A percentile compares a stretch with the other conserved stretches of the same genome.
Conservation (phyloP, 2,329 filamentous ascomycete genomes). For the Fusarium marasasianum region DNA sequence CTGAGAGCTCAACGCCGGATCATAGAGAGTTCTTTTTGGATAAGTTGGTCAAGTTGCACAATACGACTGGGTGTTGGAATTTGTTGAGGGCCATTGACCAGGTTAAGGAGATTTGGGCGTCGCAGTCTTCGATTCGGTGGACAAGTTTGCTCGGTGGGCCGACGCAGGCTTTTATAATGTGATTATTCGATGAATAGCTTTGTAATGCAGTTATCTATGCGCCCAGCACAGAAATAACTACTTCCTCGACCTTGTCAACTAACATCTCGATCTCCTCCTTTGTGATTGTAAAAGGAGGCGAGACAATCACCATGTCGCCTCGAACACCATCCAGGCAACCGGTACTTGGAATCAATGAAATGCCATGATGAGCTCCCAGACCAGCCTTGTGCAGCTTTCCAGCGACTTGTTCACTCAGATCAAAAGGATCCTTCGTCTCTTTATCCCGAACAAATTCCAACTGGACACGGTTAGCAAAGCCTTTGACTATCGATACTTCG, state of each 20-base stretch:
- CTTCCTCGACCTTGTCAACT: slow-evolving; percentile 9
- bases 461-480: background rate
- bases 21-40: slow-evolving; percentile 35
- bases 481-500: rapidly evolving
- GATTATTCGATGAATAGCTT: background rate
- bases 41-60: slow-evolving; percentile 28
- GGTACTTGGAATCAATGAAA: slow-evolving; percentile 18
- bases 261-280: slow-evolving; percentile 4
- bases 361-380: background rate
- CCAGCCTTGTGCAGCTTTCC: slow-evolving; percentile 26
- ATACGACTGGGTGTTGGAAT: slow-evolving; percentile 33
- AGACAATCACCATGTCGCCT: slow-evolving; percentile 28
- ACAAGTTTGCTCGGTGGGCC: slow-evolving; percentile 36
- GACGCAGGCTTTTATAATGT: slow-evolving; percentile 39
- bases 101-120: slow-evolving; percentile 37
- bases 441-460: slow-evolving; percentile 26
- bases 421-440: slow-evolving; percentile 6
- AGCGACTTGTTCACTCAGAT: background rate
- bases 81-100: slow-evolving; percentile 37
- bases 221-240: slow-evolving; percentile 5
- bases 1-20: slow-evolving; percentile 31
- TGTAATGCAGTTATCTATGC: background rate
- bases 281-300: slow-evolving; percentile 22
- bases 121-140: slow-evolving; percentile 35
- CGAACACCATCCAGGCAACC: slow-evolving; percentile 12